These are phyloP conservation scores for Porpolomopsis calyptriformis DNA, from an alignment of 768 basidiomycete genomes.

Conservation along the genomic window DNA sequence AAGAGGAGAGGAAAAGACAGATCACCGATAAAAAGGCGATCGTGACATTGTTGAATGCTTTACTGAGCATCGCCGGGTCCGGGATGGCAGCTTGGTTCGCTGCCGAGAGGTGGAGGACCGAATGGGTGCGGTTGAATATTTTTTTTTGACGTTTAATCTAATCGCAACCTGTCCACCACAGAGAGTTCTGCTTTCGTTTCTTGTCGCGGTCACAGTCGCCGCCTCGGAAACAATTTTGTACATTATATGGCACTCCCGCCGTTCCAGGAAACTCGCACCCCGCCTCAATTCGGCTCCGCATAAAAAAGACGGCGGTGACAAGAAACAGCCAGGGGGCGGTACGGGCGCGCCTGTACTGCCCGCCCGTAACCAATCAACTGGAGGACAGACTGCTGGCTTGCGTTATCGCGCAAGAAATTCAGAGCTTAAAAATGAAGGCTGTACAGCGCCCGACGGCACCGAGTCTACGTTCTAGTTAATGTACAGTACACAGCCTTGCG, in stretches of 20 bases:
- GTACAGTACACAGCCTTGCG: too few species aligned
- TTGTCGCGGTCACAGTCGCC: constrained; percentile 55
- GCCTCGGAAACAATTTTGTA: constrained; percentile 59
- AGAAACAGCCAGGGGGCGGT: constrained; percentile 4
- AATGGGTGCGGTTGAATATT: constrained; percentile 52
- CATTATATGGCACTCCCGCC: constrained; percentile 60
- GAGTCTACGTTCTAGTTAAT: too few species aligned
- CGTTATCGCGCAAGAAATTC: not conserved
- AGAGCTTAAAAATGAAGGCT: too few species aligned
- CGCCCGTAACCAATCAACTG: too few species aligned
- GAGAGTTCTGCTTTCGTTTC: constrained; percentile 54
- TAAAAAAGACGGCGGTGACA: constrained; percentile 29
- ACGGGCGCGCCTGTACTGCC: not conserved
- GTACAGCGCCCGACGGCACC: too few species aligned
- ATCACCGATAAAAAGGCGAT: constrained; percentile 55
- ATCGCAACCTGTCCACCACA: constrained; percentile 14
- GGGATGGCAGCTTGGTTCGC: constrained; percentile 69
- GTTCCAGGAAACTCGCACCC: constrained; percentile 17
- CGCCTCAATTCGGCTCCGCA: constrained; percentile 16
- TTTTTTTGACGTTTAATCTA: constrained; percentile 2
- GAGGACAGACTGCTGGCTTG: not conserved
- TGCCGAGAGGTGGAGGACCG: constrained; percentile 53
- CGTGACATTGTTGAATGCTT: constrained; percentile 57
- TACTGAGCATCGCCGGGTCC: constrained; percentile 57
- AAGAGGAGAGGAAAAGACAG: constrained; percentile 33